Conservation (phyloP, 2,329 filamentous ascomycete genomes). For the Aspergillus alliaceus region DNA sequence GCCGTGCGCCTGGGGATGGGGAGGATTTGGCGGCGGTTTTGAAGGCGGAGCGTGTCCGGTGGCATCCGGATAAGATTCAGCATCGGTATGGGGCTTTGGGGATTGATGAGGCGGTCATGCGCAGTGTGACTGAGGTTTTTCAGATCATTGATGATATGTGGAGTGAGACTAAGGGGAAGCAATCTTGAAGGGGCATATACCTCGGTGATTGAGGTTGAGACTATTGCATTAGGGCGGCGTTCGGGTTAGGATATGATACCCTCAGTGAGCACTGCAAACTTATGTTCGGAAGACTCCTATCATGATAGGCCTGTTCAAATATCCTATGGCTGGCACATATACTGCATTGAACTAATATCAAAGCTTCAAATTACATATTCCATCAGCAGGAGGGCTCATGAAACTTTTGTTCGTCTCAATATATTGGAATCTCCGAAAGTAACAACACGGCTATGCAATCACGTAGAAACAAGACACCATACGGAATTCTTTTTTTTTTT, state of each 20-base stretch:
- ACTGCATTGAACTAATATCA: not conserved
- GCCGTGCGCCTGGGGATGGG: conserved; percentile 47
- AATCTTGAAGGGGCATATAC: not conserved
- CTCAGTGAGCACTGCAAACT: not conserved
- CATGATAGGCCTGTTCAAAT: not conserved
- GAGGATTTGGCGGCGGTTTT: conserved; percentile 52
- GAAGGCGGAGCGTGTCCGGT: conserved; percentile 83
- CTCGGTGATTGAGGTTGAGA: not conserved
- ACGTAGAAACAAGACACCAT: conserved; percentile 16
- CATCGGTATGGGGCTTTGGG: conserved; percentile 73
- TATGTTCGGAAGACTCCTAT: not conserved
- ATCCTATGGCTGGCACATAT: not conserved
- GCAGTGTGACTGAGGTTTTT: conserved; percentile 83
- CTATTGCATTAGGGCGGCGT: not conserved
- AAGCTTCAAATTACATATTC: not conserved
- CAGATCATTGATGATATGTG: conserved; percentile 84
- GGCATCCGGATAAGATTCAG: conserved; percentile 98
- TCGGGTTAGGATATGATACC: conserved; percentile 1
- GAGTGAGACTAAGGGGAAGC: conserved; percentile 56
- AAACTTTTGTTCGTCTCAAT: conserved; percentile 16
- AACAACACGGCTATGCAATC: conserved; percentile 22
- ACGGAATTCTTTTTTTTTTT: conserved; percentile 8
- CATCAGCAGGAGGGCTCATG: not conserved
- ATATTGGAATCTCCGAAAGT: conserved; percentile 12
- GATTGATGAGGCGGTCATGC: conserved; percentile 71